Evolutionary conservation across 73 alveolate species (phyloP).

Genomic region (Paramecium octaurelia): DNA sequence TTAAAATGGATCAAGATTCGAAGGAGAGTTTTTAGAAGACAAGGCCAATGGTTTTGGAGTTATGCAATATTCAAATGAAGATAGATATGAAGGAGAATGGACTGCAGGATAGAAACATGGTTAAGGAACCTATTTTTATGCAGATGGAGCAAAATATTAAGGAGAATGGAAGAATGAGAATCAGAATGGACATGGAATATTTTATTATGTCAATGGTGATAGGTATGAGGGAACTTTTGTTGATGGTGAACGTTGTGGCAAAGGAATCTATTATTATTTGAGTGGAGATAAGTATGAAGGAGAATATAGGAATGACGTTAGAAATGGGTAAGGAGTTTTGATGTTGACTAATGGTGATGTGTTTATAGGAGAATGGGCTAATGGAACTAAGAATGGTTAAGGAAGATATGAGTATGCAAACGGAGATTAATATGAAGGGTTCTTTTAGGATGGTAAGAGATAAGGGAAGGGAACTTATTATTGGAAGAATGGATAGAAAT

Average conservation of each 20-base stretch:
- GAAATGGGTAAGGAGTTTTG: conserved; percentile 48
- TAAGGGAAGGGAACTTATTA: conserved; percentile 61
- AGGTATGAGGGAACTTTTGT: conserved; percentile 64
- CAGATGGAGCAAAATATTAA: conserved; percentile 59
- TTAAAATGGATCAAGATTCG: conserved; percentile 29
- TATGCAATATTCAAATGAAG: conserved; percentile 56
- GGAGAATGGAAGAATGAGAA: conserved; percentile 64
- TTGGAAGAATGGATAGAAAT: conserved; percentile 66
- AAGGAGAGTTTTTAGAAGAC: conserved; percentile 31
- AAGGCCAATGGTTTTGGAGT: conserved; percentile 34
- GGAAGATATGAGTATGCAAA: conserved; percentile 62
- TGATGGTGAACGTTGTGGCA: conserved; percentile 67
- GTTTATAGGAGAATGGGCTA: conserved; percentile 63
- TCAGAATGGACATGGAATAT: conserved; percentile 60
- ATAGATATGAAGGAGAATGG: conserved; percentile 61
- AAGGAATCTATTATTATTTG: conserved; percentile 61
- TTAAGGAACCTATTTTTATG: conserved; percentile 53
- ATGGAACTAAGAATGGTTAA: conserved; percentile 62
- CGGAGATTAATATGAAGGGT: conserved; percentile 65
- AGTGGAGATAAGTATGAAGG: conserved; percentile 78
- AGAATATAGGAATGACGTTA: neutral
- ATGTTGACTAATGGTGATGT: conserved; percentile 53
- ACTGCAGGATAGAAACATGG: conserved; percentile 69
- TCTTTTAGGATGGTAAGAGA: conserved; percentile 55
- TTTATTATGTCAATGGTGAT: conserved; percentile 47